Evolutionary conservation across 2,329 filamentous ascomycete species (phyloP).

Genomic region (Cercospora zeae-maydis): DNA sequence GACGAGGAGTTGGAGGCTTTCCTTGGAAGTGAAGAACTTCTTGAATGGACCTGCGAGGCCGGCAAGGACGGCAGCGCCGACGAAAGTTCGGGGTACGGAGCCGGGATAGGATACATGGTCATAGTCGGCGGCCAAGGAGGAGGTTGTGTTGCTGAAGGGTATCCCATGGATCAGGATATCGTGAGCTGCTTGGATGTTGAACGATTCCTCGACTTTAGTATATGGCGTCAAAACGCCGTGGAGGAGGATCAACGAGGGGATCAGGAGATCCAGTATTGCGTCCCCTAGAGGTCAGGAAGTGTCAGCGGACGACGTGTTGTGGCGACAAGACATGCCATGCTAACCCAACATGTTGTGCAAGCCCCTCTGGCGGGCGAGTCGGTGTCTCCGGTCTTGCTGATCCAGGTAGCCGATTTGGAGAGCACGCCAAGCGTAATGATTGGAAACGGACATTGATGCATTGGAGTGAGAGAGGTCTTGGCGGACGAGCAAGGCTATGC

Average conservation of each 20-base stretch:
- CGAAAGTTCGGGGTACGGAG: slow-evolving; percentile 84
- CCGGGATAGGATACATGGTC: slow-evolving; percentile 91
- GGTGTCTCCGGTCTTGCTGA: not conserved
- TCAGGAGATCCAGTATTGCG: slow-evolving; percentile 50
- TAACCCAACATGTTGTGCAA: slow-evolving; percentile 2
- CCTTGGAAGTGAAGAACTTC: slow-evolving; percentile 52
- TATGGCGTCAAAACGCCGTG: slow-evolving; percentile 62
- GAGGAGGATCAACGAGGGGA: slow-evolving; percentile 51
- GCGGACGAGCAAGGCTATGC: not conserved
- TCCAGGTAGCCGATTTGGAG: slow-evolving; percentile 22
- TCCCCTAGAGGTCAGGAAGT: slow-evolving; percentile 40
- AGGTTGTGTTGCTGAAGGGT: slow-evolving; percentile 44
- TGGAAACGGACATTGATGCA: slow-evolving; percentile 23
- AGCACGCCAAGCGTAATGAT: slow-evolving; percentile 22
- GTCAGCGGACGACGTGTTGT: not conserved
- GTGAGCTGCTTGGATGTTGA: slow-evolving; percentile 91
- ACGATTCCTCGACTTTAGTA: slow-evolving; percentile 98
- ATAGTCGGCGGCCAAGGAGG: slow-evolving; percentile 56
- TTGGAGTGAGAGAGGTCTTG: not conserved
- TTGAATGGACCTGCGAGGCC: slow-evolving; percentile 67
- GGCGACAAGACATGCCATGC: not conserved
- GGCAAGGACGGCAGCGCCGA: slow-evolving; percentile 74
- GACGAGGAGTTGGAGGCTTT: slow-evolving; percentile 60
- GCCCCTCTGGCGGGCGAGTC: not conserved
- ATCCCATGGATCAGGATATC: slow-evolving; percentile 82